phyloP scores from a whole-genome alignment of 2,329 filamentous ascomycete genomes.

The Ophiocordyceps australis region DNA sequence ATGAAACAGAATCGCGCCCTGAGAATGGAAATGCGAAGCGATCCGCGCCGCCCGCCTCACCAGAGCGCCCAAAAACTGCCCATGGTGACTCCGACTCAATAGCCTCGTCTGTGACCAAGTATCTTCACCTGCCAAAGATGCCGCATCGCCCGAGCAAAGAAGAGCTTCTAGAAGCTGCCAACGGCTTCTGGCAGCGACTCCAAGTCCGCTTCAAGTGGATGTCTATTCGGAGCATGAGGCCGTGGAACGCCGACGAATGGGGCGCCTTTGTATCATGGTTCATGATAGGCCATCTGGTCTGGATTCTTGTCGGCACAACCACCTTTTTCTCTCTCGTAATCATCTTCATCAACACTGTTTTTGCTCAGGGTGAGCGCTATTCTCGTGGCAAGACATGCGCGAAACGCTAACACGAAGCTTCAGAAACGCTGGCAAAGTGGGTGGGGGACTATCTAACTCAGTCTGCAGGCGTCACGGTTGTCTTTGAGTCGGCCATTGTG shows the following conservation, averaged over 20 bases:
- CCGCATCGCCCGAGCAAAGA: conserved; percentile 86
- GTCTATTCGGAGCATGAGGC: conserved; percentile 80
- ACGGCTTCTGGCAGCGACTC: conserved; percentile 77
- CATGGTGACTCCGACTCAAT: conserved; percentile 19
- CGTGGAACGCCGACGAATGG: conserved; percentile 94
- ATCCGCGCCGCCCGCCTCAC: neutral
- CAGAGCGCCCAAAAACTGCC: conserved; percentile 2
- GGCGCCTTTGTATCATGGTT: conserved; percentile 91
- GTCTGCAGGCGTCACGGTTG: conserved; percentile 79
- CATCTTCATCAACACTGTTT: conserved; percentile 83
- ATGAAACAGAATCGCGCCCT: too few species aligned
- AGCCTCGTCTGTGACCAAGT: conserved; percentile 36
- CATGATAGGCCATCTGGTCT: conserved; percentile 78
- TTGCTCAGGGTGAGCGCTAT: conserved; percentile 58
- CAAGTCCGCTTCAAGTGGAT: conserved; percentile 96
- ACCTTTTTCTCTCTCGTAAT: conserved; percentile 92
- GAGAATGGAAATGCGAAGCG: too few species aligned
- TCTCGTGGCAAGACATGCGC: neutral
- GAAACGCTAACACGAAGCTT: conserved; percentile 1
- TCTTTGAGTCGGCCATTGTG: conserved; percentile 96
- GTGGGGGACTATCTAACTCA: conserved; percentile 90
- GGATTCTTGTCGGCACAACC: conserved; percentile 92
- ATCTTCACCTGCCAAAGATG: conserved; percentile 45
- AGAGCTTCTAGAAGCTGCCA: conserved; percentile 79
- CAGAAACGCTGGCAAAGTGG: conserved; percentile 84